Evolutionary conservation across 2,329 filamentous ascomycete species (phyloP), one percentile per base, ranked within the genome.

Genomic region (Aspergillus sojae): DNA sequence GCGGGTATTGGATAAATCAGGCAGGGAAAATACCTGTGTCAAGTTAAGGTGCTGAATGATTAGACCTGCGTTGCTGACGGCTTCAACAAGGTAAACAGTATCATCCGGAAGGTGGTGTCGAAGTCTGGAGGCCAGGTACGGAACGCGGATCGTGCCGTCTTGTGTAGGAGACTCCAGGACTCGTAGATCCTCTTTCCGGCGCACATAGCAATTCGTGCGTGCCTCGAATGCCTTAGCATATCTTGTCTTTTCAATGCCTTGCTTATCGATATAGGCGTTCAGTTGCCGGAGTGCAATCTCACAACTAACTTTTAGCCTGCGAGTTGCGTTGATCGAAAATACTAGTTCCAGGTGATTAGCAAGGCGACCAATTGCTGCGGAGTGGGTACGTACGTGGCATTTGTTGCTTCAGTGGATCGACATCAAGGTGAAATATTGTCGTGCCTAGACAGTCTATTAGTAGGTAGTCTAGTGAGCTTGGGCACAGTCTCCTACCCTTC

Each of bases 351-450:
- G n/a, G 5, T 16, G 5, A 26, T 26, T 28, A 26, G 4, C 5
- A 14, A 12, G 21, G 45, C 11, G 5, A 19, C 6, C 23, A 16
- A 9, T 2, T 48, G 11, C 3, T 28, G 3, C 3, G 11, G 21
- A 28, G 14, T 16, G 23, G 12, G 6, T 28, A 48, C 23, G 3
- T 48, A 48, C 21, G 14, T 16, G 59, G 57, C 61, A 64, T 65
- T 5, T 57, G 91, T 78, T 1, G 83, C 83, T 62, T 84, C 78
- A 9, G 84, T 82, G 88, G 87, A 66, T 91, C 89, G 28, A 85
- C 79, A 67, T 91, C 89, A 62, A 91, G 81, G 70, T 91, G 88
- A 68, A 85, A 85, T 67, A 91, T 84, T 58, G 81, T 85, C 1
- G 87, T 84, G 10, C 26, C 43, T 45, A 23, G 43, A 45, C 21